Evolutionary conservation across 768 basidiomycete species (phyloP).

Genomic region (Pleurotus platypus): DNA sequence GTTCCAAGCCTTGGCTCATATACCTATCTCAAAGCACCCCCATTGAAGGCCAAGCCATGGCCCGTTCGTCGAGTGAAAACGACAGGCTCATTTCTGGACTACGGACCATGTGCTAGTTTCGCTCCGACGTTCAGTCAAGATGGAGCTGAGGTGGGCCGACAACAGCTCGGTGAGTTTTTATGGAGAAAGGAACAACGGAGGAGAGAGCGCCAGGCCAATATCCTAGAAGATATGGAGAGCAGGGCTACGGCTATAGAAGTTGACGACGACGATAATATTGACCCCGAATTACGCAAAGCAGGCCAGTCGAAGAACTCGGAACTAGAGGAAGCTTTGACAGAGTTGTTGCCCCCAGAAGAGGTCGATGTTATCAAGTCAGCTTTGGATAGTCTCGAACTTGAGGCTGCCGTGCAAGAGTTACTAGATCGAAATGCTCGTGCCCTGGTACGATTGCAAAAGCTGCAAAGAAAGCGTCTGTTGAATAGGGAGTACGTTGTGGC

Average conservation of each 20-base stretch:
- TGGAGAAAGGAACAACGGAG: conserved; percentile 46
- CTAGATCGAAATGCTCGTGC: conserved; percentile 64
- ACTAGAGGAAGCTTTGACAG: conserved; percentile 40
- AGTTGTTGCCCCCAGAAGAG: conserved; percentile 55
- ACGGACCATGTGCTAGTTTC: conserved; percentile 72
- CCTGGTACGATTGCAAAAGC: conserved; percentile 56
- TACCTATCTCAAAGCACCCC: conserved; percentile 35
- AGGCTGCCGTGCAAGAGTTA: conserved; percentile 66
- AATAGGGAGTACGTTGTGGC: conserved; percentile 43
- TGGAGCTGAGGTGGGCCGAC: conserved; percentile 64
- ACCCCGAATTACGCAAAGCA: conserved; percentile 1
- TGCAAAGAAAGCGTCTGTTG: conserved; percentile 58
- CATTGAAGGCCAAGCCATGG: conserved; percentile 38
- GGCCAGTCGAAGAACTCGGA: neutral
- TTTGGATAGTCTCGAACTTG: conserved; percentile 59
- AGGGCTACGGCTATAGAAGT: conserved; percentile 15
- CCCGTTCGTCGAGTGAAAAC: conserved; percentile 48
- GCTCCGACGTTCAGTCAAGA: conserved; percentile 79
- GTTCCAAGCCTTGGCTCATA: conserved; percentile 59
- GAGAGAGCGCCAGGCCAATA: conserved; percentile 21
- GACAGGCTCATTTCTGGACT: conserved; percentile 72
- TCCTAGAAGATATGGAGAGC: conserved; percentile 22
- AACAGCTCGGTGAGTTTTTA: conserved; percentile 55
- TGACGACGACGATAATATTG: neutral
- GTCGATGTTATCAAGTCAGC: conserved; percentile 55